phyloP scores from a whole-genome alignment of 495 filamentous ascomycete genomes.

The Aspergillus asperescens region DNA sequence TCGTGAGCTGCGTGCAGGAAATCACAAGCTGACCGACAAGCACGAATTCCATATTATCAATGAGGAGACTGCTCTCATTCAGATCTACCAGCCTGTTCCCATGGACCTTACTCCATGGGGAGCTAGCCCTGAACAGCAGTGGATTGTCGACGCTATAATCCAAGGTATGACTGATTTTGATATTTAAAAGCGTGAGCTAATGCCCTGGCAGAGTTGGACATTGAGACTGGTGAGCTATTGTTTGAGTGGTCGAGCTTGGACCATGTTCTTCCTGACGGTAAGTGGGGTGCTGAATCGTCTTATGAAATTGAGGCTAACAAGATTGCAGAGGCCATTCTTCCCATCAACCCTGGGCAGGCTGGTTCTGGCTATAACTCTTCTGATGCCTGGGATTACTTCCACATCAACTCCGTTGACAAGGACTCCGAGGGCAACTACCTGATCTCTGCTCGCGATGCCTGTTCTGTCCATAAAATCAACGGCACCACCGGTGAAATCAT shows the following conservation, averaged over 20 bases:
- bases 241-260: conserved; percentile 42
- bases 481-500: conserved; percentile 52
- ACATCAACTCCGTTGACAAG: conserved; percentile 37
- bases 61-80: conserved; percentile 35
- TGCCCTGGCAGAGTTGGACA: conserved; percentile 30
- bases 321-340: conserved; percentile 42
- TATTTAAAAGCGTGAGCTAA: background rate
- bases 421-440: conserved; percentile 46
- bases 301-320: background rate
- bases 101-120: conserved; percentile 33
- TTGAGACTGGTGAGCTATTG: conserved; percentile 34
- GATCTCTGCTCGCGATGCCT: conserved; percentile 51
- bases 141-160: conserved; percentile 42
- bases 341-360: conserved; percentile 48
- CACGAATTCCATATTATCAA: conserved; percentile 51
- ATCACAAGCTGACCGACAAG: conserved; percentile 49
- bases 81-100: conserved; percentile 38
- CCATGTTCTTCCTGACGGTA: conserved; percentile 41
- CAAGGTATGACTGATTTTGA: conserved; percentile 25
- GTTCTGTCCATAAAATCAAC: conserved; percentile 51
- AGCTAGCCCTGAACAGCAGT: conserved; percentile 33
- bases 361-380: conserved; percentile 44
- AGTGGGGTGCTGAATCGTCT: background rate
- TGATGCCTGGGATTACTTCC: conserved; percentile 42
- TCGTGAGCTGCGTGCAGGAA: conserved; percentile 47